phyloP scores from a whole-genome alignment of 1,284 basidiomycete genomes.

The Ustilago loliicola region DNA sequence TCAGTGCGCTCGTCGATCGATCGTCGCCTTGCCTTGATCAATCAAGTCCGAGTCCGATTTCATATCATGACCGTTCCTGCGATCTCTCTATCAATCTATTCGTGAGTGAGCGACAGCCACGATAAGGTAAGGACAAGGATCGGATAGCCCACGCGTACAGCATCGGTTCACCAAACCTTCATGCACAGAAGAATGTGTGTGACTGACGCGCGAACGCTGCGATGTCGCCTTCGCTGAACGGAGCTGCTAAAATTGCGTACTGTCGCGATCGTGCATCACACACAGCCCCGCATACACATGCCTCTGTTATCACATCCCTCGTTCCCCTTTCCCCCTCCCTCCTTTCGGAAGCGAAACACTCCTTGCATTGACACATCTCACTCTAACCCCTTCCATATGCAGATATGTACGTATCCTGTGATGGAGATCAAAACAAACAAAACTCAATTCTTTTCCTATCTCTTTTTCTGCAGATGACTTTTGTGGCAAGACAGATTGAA shows the following conservation, averaged over 20 bases:
- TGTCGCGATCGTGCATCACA: slow-evolving; percentile 13
- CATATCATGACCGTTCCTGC: background rate
- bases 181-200: background rate
- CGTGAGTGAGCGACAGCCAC: background rate
- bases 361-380: slow-evolving; percentile 3
- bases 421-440: slow-evolving; percentile 33
- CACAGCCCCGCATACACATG: background rate
- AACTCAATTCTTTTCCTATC: background rate
- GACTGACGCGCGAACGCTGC: background rate
- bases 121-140: background rate
- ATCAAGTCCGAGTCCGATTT: background rate
- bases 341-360: background rate
- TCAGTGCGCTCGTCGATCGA: background rate
- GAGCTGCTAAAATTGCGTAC: background rate
- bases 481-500: too few species aligned
- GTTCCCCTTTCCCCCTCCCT: background rate
- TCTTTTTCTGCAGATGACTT: background rate
- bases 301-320: background rate
- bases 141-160: background rate
- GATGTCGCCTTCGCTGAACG: too few species aligned
- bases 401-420: background rate
- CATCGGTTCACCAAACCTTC: background rate
- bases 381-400: background rate
- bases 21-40: background rate
- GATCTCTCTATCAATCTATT: background rate